These are phyloP conservation scores for Sonneratia caseolaris DNA, from an alignment of 345 rosid species.

Conservation along the genomic window DNA sequence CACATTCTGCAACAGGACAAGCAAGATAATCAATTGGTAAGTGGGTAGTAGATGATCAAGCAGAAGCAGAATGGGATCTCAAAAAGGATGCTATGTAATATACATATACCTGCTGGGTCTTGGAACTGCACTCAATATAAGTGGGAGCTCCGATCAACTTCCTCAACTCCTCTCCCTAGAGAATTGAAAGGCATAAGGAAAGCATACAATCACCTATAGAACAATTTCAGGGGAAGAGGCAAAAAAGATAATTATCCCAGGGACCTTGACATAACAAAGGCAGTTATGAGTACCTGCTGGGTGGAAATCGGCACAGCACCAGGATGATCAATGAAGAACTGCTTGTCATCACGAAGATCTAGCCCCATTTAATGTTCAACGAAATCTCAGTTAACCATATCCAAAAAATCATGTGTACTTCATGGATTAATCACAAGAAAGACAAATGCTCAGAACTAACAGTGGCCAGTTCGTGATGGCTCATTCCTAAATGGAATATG, in stretches of 20 bases:
- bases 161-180: slow-evolving; percentile 89
- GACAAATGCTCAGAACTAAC: background rate
- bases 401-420: background rate
- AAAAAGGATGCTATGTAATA: background rate
- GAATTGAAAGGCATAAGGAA: background rate
- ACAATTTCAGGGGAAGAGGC: background rate
- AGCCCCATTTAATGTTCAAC: slow-evolving; percentile 16
- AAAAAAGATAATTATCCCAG: background rate
- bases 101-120: slow-evolving; percentile 68
- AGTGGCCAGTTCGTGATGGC: background rate
- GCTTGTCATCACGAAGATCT: slow-evolving; percentile 94
- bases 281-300: slow-evolving; percentile 42
- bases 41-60: background rate
- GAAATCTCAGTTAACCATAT: background rate
- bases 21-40: background rate
- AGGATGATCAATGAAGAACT: slow-evolving; percentile 83
- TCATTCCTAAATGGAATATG: background rate
- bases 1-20: slow-evolving; percentile 47
- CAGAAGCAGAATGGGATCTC: background rate
- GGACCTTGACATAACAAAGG: background rate
- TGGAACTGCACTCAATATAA: slow-evolving; percentile 88
- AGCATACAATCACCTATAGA: slow-evolving; percentile 3
- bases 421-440: background rate
- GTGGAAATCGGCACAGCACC: slow-evolving; percentile 78
- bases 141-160: slow-evolving; percentile 78